Conservation (phyloP, 441 rosid genomes). For the Hura crepitans region DNA sequence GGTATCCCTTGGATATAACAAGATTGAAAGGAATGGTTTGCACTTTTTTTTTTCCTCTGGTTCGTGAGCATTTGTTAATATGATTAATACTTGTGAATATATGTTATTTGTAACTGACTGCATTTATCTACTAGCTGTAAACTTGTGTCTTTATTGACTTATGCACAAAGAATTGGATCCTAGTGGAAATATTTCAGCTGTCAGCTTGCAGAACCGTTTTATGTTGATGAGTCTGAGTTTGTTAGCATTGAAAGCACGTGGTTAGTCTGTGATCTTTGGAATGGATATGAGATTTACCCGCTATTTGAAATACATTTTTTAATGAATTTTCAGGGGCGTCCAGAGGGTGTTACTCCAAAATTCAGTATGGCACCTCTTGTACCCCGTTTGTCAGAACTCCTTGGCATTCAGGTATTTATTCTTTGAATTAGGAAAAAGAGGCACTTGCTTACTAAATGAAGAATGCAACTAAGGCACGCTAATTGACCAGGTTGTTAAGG, state of each 20-base stretch:
- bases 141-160: background rate
- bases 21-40: too few species aligned
- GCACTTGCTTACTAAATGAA: background rate
- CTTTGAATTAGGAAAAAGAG: background rate
- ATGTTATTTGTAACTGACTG: background rate
- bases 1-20: too few species aligned
- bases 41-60: too few species aligned
- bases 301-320: conserved; percentile 13
- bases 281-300: background rate
- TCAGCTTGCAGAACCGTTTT: background rate
- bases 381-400: conserved; percentile 84
- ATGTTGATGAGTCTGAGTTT: background rate
- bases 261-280: background rate
- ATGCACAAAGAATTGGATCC: background rate
- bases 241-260: background rate
- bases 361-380: conserved; percentile 93
- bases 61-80: background rate
- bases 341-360: conserved; percentile 90
- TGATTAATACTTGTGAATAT: background rate
- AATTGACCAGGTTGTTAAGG: conserved; percentile 62
- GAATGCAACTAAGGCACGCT: conserved; percentile 1
- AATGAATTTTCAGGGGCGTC: conserved; percentile 72
- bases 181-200: background rate
- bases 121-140: background rate
- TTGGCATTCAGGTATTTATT: conserved; percentile 64